Evolutionary conservation across 306 rosid species (phyloP), one percentile per base, ranked within the genome.

Genomic region (Arachis stenosperma): DNA sequence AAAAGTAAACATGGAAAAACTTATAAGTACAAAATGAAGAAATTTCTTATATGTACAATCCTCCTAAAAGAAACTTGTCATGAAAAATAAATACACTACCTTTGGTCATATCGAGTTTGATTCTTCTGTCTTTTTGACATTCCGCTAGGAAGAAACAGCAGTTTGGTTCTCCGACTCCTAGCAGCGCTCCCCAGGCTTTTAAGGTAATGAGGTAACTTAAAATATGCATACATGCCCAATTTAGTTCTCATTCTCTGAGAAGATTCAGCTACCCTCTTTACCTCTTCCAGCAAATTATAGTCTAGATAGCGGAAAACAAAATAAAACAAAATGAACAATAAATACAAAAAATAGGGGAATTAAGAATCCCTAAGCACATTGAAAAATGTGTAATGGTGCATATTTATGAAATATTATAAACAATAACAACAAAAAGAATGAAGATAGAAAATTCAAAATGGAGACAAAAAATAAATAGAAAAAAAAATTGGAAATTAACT

Each of bases 211-310:
- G 99, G 97, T 10, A 90, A 76, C 79, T 60, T 85, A 70, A 54
- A 84, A 69, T 68, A 36, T 67, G 84, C n/a, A 75, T 83, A 69
- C 11, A 80, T 60, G 10, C 97, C 86, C 73, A 91, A 73, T 68
- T 86, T 89, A 69, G 69, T 80, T 84, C 97, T 88, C 75, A 69
- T 75, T 70, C 96, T 85, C 62, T 81, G 86, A 76, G 99, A 86
- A 65, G 93, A 89, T 75, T 94, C 98, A 70, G 97, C 84, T 71
- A 83, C 87, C 82, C 97, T 90, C 87, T 90, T 94, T 77, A 82
- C 81, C 68, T 94, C 97, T 87, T 94, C 98, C 2, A 94, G 86
- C 80, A 94, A 84, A 88, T 84, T 85, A 78, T 85, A 94, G 62
- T 94, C 99, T 94, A 74, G 27, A 69, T 5, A 40, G 43, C 81